Base-by-base conservation (phyloP, 23 red algal species). In the Chondrus crispus region DNA sequence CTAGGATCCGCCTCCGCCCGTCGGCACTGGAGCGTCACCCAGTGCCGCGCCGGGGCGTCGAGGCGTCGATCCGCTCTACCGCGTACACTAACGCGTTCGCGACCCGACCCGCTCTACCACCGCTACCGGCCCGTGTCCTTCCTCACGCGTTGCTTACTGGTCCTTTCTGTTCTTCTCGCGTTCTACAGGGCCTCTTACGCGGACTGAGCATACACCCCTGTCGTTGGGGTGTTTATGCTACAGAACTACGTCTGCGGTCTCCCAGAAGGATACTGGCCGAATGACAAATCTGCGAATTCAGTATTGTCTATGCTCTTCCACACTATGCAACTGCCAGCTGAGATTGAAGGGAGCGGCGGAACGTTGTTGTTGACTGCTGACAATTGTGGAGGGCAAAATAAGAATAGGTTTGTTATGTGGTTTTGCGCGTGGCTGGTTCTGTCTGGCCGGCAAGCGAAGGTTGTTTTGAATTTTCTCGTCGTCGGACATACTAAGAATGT, bases 221-320 rank as follows among this genome's bases (percentile, higher is more conserved):
- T n/a, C n/a, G n/a, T n/a, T n/a, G n/a, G n/a, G n/a, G n/a, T n/a
- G n/a, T n/a, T n/a, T n/a, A n/a, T n/a, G n/a, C n/a, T n/a, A n/a
- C n/a, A n/a, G n/a, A n/a, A 76, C 1, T 76, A 36, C 71, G 1
- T 41, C 6, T 76, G 33, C 38, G 28, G 71, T 22, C 57, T 80
- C 18, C 2, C 68, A 66, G 51, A 91, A 47, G 87, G 73, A 16
- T 74, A 91, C 73, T 54, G 87, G 87, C 87, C 87, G 19, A 63
- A 91, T 60, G 87, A 91, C 33, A 80, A 91, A 50, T 80, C 87
- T 30, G 87, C 53, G 19, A 81, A 81, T 54, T 47, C 55, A 5
- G 73, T 91, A 16, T 33, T 91, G 32, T 91, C 87, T 28, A 81
- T 91, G 71, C 36, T 91, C 4, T 1, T 81, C 60, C 39, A 81